Evolutionary conservation across 441 rosid genomes (phyloP).

Genomic region (Aleurites moluccanus): DNA sequence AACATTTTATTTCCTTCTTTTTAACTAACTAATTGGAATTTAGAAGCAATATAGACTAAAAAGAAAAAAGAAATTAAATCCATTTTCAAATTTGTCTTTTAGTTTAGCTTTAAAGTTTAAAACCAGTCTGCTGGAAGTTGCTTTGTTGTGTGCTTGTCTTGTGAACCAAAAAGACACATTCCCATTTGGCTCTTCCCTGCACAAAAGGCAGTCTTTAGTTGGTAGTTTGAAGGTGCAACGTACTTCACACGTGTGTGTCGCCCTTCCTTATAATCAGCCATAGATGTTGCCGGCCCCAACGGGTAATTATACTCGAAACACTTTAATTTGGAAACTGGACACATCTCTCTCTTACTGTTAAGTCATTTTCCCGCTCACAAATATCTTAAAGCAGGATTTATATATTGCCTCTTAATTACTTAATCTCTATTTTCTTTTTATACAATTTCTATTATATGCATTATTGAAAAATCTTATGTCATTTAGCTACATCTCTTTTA

Average conservation of each 20-base stretch:
- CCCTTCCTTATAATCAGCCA: neutral
- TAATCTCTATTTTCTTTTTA: too few relatives aligned
- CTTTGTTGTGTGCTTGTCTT: constrained; percentile 24
- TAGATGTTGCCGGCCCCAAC: neutral
- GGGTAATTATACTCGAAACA: neutral
- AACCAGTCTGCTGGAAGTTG: constrained; percentile 6
- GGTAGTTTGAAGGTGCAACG: constrained; percentile 11
- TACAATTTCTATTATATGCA: too few relatives aligned
- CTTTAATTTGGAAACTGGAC: neutral
- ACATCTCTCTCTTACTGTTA: neutral
- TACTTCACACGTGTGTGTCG: neutral
- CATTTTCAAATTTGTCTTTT: neutral
- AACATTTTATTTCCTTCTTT: too few relatives aligned
- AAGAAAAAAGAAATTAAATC: too few relatives aligned
- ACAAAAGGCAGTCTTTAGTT: neutral
- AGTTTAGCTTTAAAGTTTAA: constrained; percentile 12
- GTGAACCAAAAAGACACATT: constrained; percentile 20
- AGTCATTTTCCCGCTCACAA: too few relatives aligned
- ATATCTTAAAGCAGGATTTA: too few relatives aligned
- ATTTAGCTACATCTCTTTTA: too few relatives aligned
- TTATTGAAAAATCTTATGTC: too few relatives aligned
- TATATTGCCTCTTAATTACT: too few relatives aligned
- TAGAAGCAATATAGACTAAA: too few relatives aligned
- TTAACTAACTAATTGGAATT: too few relatives aligned
- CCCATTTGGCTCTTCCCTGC: constrained; percentile 26